A percentile compares a stretch with the other conserved stretches of the same genome.
Conservation (phyloP, 1,284 basidiomycete genomes). For the Austroboletus niveus region DNA sequence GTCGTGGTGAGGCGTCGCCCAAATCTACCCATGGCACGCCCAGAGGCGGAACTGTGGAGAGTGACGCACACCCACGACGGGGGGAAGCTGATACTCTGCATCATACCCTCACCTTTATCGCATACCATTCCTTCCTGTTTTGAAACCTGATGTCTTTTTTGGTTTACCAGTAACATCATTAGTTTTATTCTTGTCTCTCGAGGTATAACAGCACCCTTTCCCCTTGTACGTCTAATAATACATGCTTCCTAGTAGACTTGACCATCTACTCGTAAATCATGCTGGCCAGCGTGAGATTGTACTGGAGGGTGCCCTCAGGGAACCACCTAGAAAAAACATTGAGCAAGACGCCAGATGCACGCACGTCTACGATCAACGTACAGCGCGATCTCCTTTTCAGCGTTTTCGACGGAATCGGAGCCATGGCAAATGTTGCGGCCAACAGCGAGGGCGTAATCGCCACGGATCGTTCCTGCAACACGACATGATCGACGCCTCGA, state of each 20-base stretch:
- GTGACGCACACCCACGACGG: slow-evolving; percentile 4
- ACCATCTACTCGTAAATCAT: slow-evolving; percentile 82
- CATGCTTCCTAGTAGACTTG: slow-evolving; percentile 15
- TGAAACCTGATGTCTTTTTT: slow-evolving; percentile 6
- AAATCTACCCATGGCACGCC: slow-evolving; percentile 29
- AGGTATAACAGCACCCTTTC: background rate
- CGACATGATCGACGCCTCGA: background rate
- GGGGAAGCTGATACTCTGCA: slow-evolving; percentile 10
- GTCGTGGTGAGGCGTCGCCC: slow-evolving; percentile 6
- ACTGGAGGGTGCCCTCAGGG: slow-evolving; percentile 81
- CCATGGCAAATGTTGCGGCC: slow-evolving; percentile 96
- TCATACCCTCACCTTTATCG: slow-evolving; percentile 23
- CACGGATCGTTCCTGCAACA: slow-evolving; percentile 78
- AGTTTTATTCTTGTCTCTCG: background rate
- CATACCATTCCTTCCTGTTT: slow-evolving; percentile 14
- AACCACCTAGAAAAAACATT: slow-evolving; percentile 60
- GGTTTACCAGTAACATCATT: background rate
- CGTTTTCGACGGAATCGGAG: slow-evolving; percentile 88
- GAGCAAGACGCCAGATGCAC: background rate
- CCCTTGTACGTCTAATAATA: slow-evolving; percentile 19
- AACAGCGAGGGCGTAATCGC: slow-evolving; percentile 90
- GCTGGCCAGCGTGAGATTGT: slow-evolving; percentile 61
- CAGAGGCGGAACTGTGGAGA: slow-evolving; percentile 12
- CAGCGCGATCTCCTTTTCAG: slow-evolving; percentile 89
- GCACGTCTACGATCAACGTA: slow-evolving; percentile 42